Conservation (phyloP, 1,139 yeast genomes). For the Saccharomyces hybrid region DNA sequence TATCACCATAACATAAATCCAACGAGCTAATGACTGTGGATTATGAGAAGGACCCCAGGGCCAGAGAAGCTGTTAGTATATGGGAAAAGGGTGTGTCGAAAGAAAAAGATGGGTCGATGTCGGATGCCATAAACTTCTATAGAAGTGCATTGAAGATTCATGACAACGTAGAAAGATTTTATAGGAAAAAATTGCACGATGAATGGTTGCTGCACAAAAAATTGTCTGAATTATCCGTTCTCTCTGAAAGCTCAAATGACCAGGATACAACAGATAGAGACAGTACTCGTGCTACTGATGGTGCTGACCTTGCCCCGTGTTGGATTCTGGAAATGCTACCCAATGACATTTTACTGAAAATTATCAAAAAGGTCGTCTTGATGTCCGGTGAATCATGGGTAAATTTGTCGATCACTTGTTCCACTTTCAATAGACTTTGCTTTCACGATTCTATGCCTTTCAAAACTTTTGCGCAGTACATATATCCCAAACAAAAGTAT, state of each 20-base stretch:
- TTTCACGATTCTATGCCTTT: slow-evolving; percentile 49
- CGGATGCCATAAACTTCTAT: slow-evolving; percentile 72
- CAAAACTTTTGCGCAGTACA: slow-evolving; percentile 46
- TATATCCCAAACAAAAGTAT: slow-evolving; percentile 53
- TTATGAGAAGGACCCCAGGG: slow-evolving; percentile 3
- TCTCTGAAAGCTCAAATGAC: slow-evolving; percentile 1
- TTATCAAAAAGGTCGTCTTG: slow-evolving; percentile 47
- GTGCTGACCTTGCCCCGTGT: slow-evolving; percentile 36
- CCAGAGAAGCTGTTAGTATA: slow-evolving; percentile 43
- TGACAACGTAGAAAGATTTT: slow-evolving; percentile 60
- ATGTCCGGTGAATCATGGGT: slow-evolving; percentile 62
- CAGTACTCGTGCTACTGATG: slow-evolving; percentile 32
- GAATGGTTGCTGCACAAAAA: slow-evolving; percentile 24
- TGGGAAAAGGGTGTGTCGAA: slow-evolving; percentile 68
- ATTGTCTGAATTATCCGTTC: slow-evolving; percentile 13
- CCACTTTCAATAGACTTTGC: slow-evolving; percentile 54
- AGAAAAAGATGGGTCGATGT: slow-evolving; percentile 66
- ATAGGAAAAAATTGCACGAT: slow-evolving; percentile 44
- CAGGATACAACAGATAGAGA: slow-evolving; percentile 33
- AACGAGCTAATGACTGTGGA: neutral
- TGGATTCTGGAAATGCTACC: slow-evolving; percentile 54
- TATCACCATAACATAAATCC: neutral
- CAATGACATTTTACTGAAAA: slow-evolving; percentile 51
- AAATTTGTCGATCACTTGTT: slow-evolving; percentile 54
- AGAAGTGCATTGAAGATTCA: slow-evolving; percentile 62